These are phyloP conservation scores for Claviceps monticola DNA, from an alignment of 2,329 filamentous ascomycete genomes.

Conservation along the genomic window DNA sequence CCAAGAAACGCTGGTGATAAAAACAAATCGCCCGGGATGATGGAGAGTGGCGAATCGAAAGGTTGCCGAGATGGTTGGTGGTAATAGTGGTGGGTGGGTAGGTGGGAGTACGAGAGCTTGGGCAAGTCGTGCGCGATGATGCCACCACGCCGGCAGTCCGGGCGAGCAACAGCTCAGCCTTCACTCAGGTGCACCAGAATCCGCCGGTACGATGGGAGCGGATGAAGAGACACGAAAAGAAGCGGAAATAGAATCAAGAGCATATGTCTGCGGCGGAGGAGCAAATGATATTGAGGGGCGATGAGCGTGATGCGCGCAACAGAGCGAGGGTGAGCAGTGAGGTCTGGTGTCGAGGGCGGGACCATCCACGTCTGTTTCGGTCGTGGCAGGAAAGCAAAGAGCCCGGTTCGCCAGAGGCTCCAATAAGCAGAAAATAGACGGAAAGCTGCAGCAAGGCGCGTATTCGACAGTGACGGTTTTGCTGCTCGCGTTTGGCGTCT, in stretches of 20 bases:
- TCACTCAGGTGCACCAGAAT: constrained; percentile 1
- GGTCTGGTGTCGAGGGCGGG: constrained; percentile 8
- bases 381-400: neutral
- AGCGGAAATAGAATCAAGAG: neutral
- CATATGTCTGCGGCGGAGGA: neutral
- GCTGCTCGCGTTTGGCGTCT: too few relatives aligned
- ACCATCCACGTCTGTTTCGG: neutral
- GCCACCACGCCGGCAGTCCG: constrained; percentile 4
- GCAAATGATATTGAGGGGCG: neutral
- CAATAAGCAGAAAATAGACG: neutral
- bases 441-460: too few relatives aligned
- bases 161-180: neutral
- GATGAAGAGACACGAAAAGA: neutral
- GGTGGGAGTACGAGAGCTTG: neutral
- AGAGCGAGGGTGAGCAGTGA: constrained; percentile 1
- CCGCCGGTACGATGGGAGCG: constrained; percentile 1
- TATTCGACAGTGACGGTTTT: too few relatives aligned
- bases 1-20: neutral
- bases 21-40: neutral
- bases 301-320: constrained; percentile 3
- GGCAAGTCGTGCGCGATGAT: neutral
- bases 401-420: neutral
- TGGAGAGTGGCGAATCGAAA: neutral
- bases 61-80: constrained; percentile 1
- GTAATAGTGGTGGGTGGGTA: neutral